Evolutionary conservation across 2,329 filamentous ascomycete species (phyloP).

Genomic region (Plenodomus biglobosus): DNA sequence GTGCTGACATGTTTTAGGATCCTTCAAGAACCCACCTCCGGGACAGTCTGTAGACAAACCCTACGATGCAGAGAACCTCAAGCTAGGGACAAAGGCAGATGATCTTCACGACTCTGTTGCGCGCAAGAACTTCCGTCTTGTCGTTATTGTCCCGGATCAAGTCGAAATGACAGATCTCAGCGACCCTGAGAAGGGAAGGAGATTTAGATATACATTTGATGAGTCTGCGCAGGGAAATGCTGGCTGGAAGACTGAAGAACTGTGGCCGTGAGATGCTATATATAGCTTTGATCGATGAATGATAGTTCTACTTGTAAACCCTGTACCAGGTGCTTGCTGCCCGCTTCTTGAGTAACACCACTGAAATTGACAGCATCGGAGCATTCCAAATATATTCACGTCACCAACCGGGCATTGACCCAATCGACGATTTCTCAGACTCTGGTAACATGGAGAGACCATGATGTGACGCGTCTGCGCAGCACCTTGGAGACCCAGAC

Average conservation of each 20-base stretch:
- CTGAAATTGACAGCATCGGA: not conserved
- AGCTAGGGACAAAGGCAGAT: slow-evolving; percentile 65
- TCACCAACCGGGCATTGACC: not conserved
- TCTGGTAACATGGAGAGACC: not conserved
- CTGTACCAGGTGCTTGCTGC: too few species aligned
- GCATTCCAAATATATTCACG: not conserved
- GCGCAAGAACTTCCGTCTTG: slow-evolving; percentile 77
- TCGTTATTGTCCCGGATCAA: slow-evolving; percentile 79
- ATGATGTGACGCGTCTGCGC: slow-evolving; percentile 3
- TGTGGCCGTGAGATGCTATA: slow-evolving; percentile 38
- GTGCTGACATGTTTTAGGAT: slow-evolving; percentile 51
- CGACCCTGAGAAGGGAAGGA: slow-evolving; percentile 62
- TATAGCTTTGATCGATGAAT: not conserved
- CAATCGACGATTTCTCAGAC: not conserved
- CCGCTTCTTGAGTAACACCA: not conserved
- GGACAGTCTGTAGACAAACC: slow-evolving; percentile 50
- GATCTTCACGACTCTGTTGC: slow-evolving; percentile 71
- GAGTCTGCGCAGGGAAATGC: slow-evolving; percentile 43
- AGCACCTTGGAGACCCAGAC: slow-evolving; percentile 1
- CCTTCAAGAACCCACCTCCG: slow-evolving; percentile 61
- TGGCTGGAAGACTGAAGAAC: slow-evolving; percentile 59
- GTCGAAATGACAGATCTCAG: slow-evolving; percentile 75
- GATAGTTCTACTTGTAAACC: not conserved
- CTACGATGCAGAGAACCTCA: slow-evolving; percentile 48
- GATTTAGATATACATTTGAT: slow-evolving; percentile 69